Evolutionary conservation across 1,139 yeast species (phyloP), one percentile per base, ranked within the genome.

Genomic region (Chernovozyma aurita): DNA sequence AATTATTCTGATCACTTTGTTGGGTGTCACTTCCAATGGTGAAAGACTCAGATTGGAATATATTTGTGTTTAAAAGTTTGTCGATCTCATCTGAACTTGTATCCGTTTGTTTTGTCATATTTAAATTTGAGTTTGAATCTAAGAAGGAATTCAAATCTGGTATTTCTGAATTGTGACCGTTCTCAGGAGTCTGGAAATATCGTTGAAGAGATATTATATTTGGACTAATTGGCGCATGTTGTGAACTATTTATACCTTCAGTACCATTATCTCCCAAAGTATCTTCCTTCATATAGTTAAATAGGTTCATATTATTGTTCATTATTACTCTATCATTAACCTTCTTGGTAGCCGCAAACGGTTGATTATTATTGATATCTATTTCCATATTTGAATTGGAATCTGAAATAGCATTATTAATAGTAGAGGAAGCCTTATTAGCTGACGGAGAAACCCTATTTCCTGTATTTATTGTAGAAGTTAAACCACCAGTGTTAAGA

Each of bases 31-130:
- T 42, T 17, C 51, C 59, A 33, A 51, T 48, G 12, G 48, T 50
- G 36, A 53, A 61, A 30, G 50, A 41, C 28, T 64, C 70, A 16
- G 61, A 46, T 42, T 62, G 71, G 42, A 67, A 68, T 29, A 66
- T 47, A 41, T 65, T 66, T 56, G 65, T 57, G 43, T 66, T 65
- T 32, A 68, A 54, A 30, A 68, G 49, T 38, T 61, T 61, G 40
- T 68, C 74, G 24, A 68, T 64, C 38, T 68, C 73, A 44, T 68
- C 74, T 12, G 28, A 5, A 9, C 9, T 29, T 9, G 26, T 27
- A 17, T 30, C 33, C 8, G 9, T 26, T 6, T 16, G 17, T 13
- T 8, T 14, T 14, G 18, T 8, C 6, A 26, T 16, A 6, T 6
- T 6, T 11, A 26, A 7, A 11, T 26, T 26, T 16, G 28, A 8